phyloP scores from a whole-genome alignment of 1,284 basidiomycete species.

The Schizophyllum commune region DNA sequence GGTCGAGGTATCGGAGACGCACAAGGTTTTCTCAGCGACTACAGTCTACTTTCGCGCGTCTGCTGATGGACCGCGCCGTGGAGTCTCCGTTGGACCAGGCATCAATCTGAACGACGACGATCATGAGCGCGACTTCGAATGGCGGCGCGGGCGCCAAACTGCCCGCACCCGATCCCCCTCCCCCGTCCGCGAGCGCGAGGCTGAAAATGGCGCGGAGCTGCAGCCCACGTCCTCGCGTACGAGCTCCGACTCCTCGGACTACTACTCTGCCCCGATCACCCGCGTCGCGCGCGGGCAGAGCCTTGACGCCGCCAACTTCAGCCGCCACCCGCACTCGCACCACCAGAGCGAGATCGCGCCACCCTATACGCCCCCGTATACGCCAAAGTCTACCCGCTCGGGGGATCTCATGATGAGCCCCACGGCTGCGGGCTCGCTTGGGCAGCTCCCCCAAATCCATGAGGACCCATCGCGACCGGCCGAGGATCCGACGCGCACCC shows the following conservation, averaged over 20 bases:
- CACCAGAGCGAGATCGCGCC: constrained; percentile 23
- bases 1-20: constrained; percentile 77
- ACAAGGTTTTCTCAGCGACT: constrained; percentile 67
- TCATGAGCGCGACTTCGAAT: constrained; percentile 4
- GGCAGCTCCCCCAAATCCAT: background rate
- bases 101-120: constrained; percentile 28
- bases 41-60: constrained; percentile 67
- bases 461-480: background rate
- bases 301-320: background rate
- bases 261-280: background rate
- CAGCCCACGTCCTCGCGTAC: constrained; percentile 13
- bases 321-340: constrained; percentile 18
- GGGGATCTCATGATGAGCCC: constrained; percentile 2
- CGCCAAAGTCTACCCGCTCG: constrained; percentile 4
- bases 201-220: constrained; percentile 6
- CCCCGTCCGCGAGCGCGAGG: constrained; percentile 4
- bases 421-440: background rate
- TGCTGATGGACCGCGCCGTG: constrained; percentile 33
- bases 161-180: constrained; percentile 1
- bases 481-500: constrained; percentile 24
- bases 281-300: background rate
- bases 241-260: constrained; percentile 27
- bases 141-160: constrained; percentile 8
- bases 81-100: constrained; percentile 79
- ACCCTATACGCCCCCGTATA: constrained; percentile 24